A percentile compares a stretch with the other conserved stretches of the same genome.
phyloP scores from a whole-genome alignment of 2,329 filamentous ascomycete genomes.

The Bipolaris sorokiniana region DNA sequence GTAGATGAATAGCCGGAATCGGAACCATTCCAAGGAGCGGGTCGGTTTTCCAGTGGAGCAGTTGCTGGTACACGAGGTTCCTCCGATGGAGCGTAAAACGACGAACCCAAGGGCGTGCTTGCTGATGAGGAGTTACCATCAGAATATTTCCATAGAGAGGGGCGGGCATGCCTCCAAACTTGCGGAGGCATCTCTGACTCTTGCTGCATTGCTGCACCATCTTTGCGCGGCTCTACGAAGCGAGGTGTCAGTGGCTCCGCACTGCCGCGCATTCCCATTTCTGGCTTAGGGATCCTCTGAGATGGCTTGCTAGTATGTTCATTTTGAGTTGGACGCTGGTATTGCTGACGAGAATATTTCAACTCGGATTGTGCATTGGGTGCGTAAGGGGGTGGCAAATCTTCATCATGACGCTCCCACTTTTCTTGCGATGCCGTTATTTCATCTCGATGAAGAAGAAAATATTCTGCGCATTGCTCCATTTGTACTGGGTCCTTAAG shows the following conservation, averaged over 20 bases:
- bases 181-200: slow-evolving; percentile 18
- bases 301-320: neutral
- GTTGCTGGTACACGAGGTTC: neutral
- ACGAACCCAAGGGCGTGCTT: slow-evolving; percentile 26
- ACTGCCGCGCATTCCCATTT: slow-evolving; percentile 1
- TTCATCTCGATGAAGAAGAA: neutral
- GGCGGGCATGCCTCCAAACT: slow-evolving; percentile 23
- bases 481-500: slow-evolving; percentile 20
- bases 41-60: neutral
- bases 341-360: neutral
- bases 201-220: neutral
- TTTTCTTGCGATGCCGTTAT: slow-evolving; percentile 15
- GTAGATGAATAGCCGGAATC: neutral
- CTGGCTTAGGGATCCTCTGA: neutral
- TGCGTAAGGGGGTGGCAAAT: slow-evolving; percentile 7
- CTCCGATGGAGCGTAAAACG: neutral
- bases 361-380: neutral
- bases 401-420: slow-evolving; percentile 12
- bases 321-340: neutral
- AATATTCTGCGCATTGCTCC: slow-evolving; percentile 25
- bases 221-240: neutral
- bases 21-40: neutral
- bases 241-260: neutral
- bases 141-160: slow-evolving; percentile 13
- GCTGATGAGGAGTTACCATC: neutral